Evolutionary conservation across 257 asterid species (phyloP), one percentile per base, ranked within the genome.

Genomic region (Solanum paucissectum): DNA sequence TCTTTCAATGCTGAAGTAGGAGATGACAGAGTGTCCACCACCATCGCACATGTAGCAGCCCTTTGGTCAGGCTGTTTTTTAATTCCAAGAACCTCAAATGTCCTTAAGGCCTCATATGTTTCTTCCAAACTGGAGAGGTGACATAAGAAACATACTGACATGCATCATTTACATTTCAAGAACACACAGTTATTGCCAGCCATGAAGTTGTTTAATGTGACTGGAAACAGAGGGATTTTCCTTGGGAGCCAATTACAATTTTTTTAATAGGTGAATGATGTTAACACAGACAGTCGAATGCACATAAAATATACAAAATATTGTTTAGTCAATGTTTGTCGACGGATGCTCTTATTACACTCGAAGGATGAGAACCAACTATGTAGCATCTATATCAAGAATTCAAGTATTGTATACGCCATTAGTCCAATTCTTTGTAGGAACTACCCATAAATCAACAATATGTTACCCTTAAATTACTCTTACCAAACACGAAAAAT

Each of bases 11-110:
- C 90, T 69, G 95, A 92, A 87, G 97, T 89, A 72, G 96, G 44
- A 40, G 97, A 93, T 90, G 75, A 27, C 13, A 97, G 89, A 85
- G 94, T 89, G 76, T 92, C 94, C 89, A 68, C 93, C 86, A 95
- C 98, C 77, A 93, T 91, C 37, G 87, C 89, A 90, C 99, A 95
- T 44, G 92, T 90, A 34, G 98, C 92, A 89, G 87, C 88, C 90
- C 76, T 92, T 85, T 90, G 86, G 42, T 91, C 94, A 44, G 92
- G 82, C 89, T 89, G 90, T 89, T 93, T 90, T 60, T 93, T 95
- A 91, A 96, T 92, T 87, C 98, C 97, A 90, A 97, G 95, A 93
- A 95, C 94, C 92, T 94, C 93, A 83, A 94, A 94, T 23, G 98
- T 94, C 89, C 95, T 92, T 87, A 97, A 92, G 60, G 97, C 98